phyloP scores from a whole-genome alignment of 2,329 filamentous ascomycete genomes.

The Pseudogymnoascus sp. region DNA sequence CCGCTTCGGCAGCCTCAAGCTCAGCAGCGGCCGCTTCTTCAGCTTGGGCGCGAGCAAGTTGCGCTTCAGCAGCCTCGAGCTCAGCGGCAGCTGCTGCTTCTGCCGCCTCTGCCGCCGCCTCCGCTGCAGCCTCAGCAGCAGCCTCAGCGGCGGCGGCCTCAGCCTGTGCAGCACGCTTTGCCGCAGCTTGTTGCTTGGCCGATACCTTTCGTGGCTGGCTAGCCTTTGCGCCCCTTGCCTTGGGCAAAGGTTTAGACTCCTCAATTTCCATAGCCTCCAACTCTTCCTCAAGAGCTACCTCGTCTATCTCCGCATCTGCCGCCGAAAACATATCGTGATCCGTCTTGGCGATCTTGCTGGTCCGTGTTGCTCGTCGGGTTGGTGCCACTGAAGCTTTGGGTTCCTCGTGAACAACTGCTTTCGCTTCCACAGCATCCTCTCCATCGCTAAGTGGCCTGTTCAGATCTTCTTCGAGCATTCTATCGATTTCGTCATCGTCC shows the following conservation, averaged over 20 bases:
- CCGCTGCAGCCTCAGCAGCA: neutral
- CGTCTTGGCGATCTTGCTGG: conserved; percentile 17
- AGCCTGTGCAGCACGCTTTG: conserved; percentile 21
- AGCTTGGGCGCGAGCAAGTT: neutral
- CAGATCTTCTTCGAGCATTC: conserved; percentile 56
- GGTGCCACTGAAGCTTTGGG: neutral
- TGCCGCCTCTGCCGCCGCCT: neutral
- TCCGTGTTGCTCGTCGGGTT: conserved; percentile 16
- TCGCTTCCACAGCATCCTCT: conserved; percentile 34
- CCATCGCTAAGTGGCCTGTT: conserved; percentile 47
- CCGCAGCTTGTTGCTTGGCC: conserved; percentile 25
- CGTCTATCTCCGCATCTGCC: conserved; percentile 22
- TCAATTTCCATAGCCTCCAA: conserved; percentile 26
- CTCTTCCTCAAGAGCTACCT: conserved; percentile 26
- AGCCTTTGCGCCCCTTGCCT: conserved; percentile 24
- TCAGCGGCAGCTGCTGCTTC: conserved; percentile 12
- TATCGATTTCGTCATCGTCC: conserved; percentile 57
- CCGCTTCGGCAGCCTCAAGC: conserved; percentile 2
- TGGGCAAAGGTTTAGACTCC: conserved; percentile 22
- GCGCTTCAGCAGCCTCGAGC: neutral
- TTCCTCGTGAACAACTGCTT: conserved; percentile 22
- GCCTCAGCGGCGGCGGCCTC: conserved; percentile 14
- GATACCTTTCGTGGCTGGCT: conserved; percentile 26
- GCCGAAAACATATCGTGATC: conserved; percentile 23
- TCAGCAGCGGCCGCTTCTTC: conserved; percentile 11